Evolutionary conservation across 257 asterid species (phyloP), one percentile per base, ranked within the genome.

Genomic region (Vinca minor): DNA sequence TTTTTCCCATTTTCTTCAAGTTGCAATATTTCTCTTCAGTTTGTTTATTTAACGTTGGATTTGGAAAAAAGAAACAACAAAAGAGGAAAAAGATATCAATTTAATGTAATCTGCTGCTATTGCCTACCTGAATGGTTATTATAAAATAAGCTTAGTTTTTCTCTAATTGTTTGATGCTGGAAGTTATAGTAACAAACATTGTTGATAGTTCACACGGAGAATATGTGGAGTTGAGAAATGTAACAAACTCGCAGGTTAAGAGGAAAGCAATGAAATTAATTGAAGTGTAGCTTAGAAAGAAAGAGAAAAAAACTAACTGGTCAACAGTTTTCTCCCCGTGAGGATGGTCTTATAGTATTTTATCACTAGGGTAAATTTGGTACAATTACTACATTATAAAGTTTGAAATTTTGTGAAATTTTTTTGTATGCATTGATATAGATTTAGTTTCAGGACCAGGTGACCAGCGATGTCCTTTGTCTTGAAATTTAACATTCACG

Each of bases 1-100:
- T 65, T 45, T 18, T n/a, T 59, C 34, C n/a, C 53, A 6, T 48
- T 25, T 64, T 21, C 17, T 48, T 71, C 44, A 55, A 52, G 23
- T 52, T 57, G 20, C 20, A 26, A 5, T 53, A 4, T 14, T 36
- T 13, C 36, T 29, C n/a, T n/a, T n/a, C n/a, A n/a, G n/a, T n/a
- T n/a, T n/a, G n/a, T n/a, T n/a, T n/a, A n/a, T n/a, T n/a, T n/a
- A n/a, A n/a, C n/a, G n/a, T n/a, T n/a, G n/a, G n/a, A n/a, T n/a
- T n/a, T n/a, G 13, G 10, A 41, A 18, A 41, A 1, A 15, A 41
- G 6, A 6, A 34, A 34, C 6, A 34, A 34, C 4, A 34, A 34
- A 6, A 34, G 38, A 34, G 38, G 6, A 34, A 34, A 6, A 6
- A 34, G 38, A 34, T 3, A 34, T 34, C 38, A n/a, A 41, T 13